Evolutionary conservation across 305 asterid genomes (phyloP).

Genomic region (Nicotiana rustica): DNA sequence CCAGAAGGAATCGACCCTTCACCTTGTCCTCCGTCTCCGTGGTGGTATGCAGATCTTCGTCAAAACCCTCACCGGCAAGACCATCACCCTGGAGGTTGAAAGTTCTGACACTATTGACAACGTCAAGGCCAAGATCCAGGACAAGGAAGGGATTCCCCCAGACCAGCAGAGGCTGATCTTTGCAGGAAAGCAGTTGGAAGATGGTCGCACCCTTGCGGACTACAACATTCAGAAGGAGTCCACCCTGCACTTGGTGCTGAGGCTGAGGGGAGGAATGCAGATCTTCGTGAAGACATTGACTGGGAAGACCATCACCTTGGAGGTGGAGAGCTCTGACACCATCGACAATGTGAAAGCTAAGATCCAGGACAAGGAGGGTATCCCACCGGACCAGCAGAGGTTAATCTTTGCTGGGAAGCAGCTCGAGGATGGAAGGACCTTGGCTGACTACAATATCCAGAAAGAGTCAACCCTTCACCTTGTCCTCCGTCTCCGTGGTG

Average conservation of each 20-base stretch:
- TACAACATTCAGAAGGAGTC: constrained; percentile 53
- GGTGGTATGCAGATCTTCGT: constrained; percentile 55
- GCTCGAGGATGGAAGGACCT: constrained; percentile 46
- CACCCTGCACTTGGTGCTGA: constrained; percentile 45
- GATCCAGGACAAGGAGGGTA: constrained; percentile 49
- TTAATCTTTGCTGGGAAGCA: constrained; percentile 46
- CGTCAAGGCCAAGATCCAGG: constrained; percentile 49
- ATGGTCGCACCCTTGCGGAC: constrained; percentile 52
- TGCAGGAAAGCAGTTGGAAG: constrained; percentile 54
- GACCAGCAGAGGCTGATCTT: constrained; percentile 57
- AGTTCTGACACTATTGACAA: constrained; percentile 46
- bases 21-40: constrained; percentile 44
- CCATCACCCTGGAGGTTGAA: constrained; percentile 51
- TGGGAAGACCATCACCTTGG: constrained; percentile 48
- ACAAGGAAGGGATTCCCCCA: constrained; percentile 52
- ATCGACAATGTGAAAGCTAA: constrained; percentile 51
- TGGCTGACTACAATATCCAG: constrained; percentile 47
- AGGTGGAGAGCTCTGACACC: constrained; percentile 51
- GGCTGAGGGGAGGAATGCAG: constrained; percentile 53
- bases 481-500: constrained; percentile 55
- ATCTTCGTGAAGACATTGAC: constrained; percentile 49
- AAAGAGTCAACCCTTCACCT: constrained; percentile 45
- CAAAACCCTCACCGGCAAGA: constrained; percentile 48
- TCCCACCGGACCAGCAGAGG: constrained; percentile 50
- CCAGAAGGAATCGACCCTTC: constrained; percentile 50